Conservation (phyloP, 139 green algal genomes). For the Pseudopediastrum boryanum region DNA sequence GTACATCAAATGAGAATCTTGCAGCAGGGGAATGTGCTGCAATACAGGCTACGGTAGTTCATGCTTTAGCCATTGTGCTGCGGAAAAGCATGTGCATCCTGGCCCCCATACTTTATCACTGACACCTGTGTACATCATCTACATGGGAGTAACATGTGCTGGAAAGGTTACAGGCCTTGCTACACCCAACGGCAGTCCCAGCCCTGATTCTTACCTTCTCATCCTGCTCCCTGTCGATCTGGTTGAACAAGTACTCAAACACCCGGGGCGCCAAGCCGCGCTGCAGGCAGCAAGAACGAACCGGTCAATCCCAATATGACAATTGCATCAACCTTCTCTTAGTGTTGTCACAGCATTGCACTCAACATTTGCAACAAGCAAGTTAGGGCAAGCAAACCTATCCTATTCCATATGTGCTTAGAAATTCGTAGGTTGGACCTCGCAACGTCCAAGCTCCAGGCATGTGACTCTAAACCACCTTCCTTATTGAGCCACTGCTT, state of each 20-base stretch:
- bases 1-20: background rate
- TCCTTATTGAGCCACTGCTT: too few species aligned
- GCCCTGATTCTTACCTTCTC: conserved; percentile 4
- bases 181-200: background rate
- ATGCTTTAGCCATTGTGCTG: too few species aligned
- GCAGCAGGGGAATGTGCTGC: too few species aligned
- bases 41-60: too few species aligned
- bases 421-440: background rate
- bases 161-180: background rate
- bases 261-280: conserved; percentile 81
- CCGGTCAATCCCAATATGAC: background rate
- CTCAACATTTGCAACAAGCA: background rate
- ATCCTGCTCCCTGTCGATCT: conserved; percentile 66
- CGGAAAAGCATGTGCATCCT: too few species aligned
- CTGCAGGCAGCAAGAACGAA: conserved; percentile 33
- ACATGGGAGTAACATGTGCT: too few species aligned
- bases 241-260: conserved; percentile 85
- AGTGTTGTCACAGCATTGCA: background rate
- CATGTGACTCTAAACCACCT: too few species aligned
- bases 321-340: background rate
- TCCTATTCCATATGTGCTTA: background rate
- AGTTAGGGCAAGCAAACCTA: too few species aligned
- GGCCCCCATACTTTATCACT: too few species aligned
- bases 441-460: too few species aligned
- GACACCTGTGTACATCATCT: too few species aligned